Percentiles rank a stretch among this genome's conserved stretches.
Evolutionary conservation across 2,329 filamentous ascomycete genomes (phyloP).

Genomic region (Botrytis porri): DNA sequence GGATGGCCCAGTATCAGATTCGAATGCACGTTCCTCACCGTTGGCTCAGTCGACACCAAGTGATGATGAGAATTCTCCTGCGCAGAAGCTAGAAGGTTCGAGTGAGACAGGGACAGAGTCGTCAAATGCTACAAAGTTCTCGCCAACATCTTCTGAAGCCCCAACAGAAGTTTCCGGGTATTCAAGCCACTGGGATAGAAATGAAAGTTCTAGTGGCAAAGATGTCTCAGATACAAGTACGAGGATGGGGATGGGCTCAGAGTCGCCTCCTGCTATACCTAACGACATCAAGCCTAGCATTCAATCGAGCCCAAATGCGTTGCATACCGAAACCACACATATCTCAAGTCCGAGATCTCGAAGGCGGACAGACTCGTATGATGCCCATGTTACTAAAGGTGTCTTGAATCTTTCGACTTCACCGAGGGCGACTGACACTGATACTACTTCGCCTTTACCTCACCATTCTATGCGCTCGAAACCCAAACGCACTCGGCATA

Average conservation of each 20-base stretch:
- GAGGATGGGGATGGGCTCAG: neutral
- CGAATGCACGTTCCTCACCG: neutral
- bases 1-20: constrained; percentile 2
- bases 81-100: constrained; percentile 6
- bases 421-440: constrained; percentile 23
- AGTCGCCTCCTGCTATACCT: neutral
- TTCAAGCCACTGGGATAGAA: neutral
- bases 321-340: constrained; percentile 20
- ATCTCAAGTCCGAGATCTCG: constrained; percentile 19
- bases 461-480: constrained; percentile 38
- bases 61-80: neutral
- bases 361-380: constrained; percentile 25
- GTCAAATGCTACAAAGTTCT: neutral
- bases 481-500: constrained; percentile 31
- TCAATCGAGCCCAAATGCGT: constrained; percentile 16
- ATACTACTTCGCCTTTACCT: constrained; percentile 23
- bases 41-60: constrained; percentile 2
- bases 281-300: constrained; percentile 8
- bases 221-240: neutral
- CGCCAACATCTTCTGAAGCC: neutral
- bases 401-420: constrained; percentile 29
- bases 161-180: neutral
- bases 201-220: neutral
- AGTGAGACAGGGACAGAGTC: neutral
- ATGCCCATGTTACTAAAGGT: constrained; percentile 33